Conservation (phyloP, 2,329 filamentous ascomycete genomes). For the Didymella pinodella region DNA sequence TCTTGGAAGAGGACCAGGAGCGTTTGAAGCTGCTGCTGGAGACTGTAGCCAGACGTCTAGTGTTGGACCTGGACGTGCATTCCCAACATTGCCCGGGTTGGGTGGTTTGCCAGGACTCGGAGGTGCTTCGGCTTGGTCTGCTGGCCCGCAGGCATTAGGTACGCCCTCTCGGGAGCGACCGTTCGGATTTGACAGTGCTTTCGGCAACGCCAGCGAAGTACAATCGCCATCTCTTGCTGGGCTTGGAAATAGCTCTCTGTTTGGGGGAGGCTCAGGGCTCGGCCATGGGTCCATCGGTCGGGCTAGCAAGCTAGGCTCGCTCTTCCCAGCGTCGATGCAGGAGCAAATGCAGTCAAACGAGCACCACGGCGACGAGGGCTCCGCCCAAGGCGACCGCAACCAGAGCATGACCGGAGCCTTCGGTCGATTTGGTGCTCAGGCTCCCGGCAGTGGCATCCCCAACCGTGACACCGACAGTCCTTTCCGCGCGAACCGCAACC, state of each 20-base stretch:
- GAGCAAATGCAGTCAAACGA: constrained; percentile 78
- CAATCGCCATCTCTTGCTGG: constrained; percentile 76
- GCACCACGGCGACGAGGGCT: constrained; percentile 64
- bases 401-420: constrained; percentile 69
- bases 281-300: constrained; percentile 72
- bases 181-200: constrained; percentile 65
- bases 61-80: constrained; percentile 76
- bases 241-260: constrained; percentile 69
- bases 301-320: constrained; percentile 81
- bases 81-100: constrained; percentile 68
- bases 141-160: constrained; percentile 76
- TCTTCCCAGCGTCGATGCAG: constrained; percentile 90
- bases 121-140: constrained; percentile 68
- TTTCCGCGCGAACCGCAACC: constrained; percentile 48
- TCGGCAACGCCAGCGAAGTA: constrained; percentile 78
- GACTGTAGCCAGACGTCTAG: constrained; percentile 95
- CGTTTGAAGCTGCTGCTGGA: constrained; percentile 69
- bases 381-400: constrained; percentile 49
- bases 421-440: constrained; percentile 63
- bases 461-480: constrained; percentile 53
- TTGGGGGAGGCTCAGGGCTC: constrained; percentile 63
- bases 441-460: constrained; percentile 36
- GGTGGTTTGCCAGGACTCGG: constrained; percentile 64
- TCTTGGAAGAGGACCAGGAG: constrained; percentile 55
- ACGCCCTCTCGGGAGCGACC: constrained; percentile 70